Evolutionary conservation across 2,329 filamentous ascomycete species (phyloP).

Genomic region (Blastomyces parvus): DNA sequence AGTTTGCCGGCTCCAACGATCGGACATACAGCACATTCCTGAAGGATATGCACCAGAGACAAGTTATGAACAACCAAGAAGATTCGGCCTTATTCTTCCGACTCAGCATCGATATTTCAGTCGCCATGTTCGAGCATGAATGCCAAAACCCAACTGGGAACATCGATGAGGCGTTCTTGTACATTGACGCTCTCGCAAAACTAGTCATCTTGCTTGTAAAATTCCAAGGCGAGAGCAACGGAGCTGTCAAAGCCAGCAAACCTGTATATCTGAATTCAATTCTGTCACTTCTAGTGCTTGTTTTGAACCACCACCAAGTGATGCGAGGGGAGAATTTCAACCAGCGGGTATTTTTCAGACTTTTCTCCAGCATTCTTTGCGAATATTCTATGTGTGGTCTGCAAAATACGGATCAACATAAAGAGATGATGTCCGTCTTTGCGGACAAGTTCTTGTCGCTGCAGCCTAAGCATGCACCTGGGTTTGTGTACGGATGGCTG

Average conservation of each 20-base stretch:
- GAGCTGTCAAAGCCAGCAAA: conserved; percentile 53
- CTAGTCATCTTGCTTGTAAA: conserved; percentile 67
- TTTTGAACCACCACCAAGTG: conserved; percentile 77
- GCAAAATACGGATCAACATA: conserved; percentile 52
- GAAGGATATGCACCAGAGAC: conserved; percentile 66
- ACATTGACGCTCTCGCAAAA: conserved; percentile 73
- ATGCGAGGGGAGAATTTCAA: conserved; percentile 74
- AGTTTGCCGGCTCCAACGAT: conserved; percentile 65
- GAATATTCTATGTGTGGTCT: conserved; percentile 55
- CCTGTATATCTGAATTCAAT: conserved; percentile 66
- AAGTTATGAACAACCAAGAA: conserved; percentile 63
- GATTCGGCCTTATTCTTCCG: conserved; percentile 73
- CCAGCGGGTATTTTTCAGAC: conserved; percentile 79
- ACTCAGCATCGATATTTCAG: conserved; percentile 67
- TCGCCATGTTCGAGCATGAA: conserved; percentile 66
- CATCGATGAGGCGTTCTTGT: conserved; percentile 50
- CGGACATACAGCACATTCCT: conserved; percentile 67
- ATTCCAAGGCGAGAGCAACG: conserved; percentile 55
- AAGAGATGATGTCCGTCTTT: conserved; percentile 61
- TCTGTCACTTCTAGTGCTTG: conserved; percentile 64
- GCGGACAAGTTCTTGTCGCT: conserved; percentile 62
- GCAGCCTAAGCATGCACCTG: conserved; percentile 66
- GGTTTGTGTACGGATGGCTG: conserved; percentile 79
- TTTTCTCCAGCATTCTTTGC: conserved; percentile 75
- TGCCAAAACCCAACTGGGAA: conserved; percentile 52